Percentiles rank a stretch among this genome's conserved stretches.
These are phyloP conservation scores for Seiridium cupressi DNA, from an alignment of 2,329 filamentous ascomycete genomes.

Conservation along the genomic window DNA sequence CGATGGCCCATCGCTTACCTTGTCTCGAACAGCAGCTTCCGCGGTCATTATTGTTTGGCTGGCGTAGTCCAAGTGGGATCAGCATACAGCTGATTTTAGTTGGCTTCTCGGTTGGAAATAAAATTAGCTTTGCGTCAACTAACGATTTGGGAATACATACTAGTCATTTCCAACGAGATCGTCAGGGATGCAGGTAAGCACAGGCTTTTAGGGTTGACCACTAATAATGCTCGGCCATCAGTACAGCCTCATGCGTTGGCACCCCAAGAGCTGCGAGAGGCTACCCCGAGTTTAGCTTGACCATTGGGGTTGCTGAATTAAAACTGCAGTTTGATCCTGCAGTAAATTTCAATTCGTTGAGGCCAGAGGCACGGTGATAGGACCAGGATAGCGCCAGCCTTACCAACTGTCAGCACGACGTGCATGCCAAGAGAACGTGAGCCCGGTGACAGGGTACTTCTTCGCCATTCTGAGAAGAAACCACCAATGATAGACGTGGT, in stretches of 20 bases:
- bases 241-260: neutral
- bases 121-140: neutral
- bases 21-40: neutral
- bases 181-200: neutral
- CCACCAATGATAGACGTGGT: too few species aligned
- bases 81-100: neutral
- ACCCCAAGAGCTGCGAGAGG: neutral
- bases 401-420: too few species aligned
- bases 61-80: neutral
- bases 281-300: neutral
- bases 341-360: neutral
- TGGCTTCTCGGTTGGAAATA: neutral
- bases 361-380: too few species aligned
- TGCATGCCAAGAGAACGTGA: too few species aligned
- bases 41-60: neutral
- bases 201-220: neutral
- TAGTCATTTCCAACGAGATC: neutral
- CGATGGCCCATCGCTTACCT: neutral
- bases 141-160: neutral
- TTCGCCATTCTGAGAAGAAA: too few species aligned
- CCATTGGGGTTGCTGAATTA: too few species aligned
- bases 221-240: neutral
- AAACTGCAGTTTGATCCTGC: neutral
- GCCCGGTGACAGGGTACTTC: too few species aligned
- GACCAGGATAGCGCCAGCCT: too few species aligned